Evolutionary conservation across 148 eudicot species (phyloP).

Genomic region (Linanthus parryae): DNA sequence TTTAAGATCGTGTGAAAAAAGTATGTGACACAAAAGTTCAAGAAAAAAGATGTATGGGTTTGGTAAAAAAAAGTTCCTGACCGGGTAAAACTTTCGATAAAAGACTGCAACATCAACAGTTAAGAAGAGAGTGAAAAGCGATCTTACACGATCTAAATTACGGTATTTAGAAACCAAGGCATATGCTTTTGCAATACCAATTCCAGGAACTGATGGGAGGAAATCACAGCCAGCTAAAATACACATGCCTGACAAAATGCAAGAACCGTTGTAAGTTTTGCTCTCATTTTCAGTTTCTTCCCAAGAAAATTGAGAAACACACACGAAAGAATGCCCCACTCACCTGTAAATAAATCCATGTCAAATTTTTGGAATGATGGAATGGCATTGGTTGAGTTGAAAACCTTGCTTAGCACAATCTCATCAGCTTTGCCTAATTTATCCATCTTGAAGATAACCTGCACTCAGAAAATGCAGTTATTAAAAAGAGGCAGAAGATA

Average conservation of each 20-base stretch:
- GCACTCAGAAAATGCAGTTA: slow-evolving; percentile 15
- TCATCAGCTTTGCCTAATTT: slow-evolving; percentile 70
- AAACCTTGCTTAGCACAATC: slow-evolving; percentile 51
- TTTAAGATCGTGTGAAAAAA: too few species aligned
- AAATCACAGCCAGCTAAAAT: slow-evolving; percentile 90
- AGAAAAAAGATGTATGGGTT: too few species aligned
- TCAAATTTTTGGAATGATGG: slow-evolving; percentile 63
- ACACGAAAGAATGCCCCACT: neutral
- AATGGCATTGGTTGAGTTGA: slow-evolving; percentile 26
- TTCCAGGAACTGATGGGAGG: slow-evolving; percentile 82
- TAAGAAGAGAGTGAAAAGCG: slow-evolving; percentile 6
- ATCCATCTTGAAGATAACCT: slow-evolving; percentile 86
- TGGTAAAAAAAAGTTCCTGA: too few species aligned
- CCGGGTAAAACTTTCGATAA: too few species aligned
- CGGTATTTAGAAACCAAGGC: slow-evolving; percentile 66
- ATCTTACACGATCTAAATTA: slow-evolving; percentile 66
- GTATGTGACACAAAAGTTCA: too few species aligned
- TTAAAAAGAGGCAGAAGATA: neutral
- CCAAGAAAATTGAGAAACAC: neutral
- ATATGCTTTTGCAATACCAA: slow-evolving; percentile 70
- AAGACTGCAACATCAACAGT: too few species aligned
- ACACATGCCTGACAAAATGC: slow-evolving; percentile 58
- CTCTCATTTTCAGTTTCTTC: neutral
- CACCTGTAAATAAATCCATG: slow-evolving; percentile 54
- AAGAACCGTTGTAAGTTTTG: neutral